A percentile compares a stretch with the other conserved stretches of the same genome.
phyloP scores from a whole-genome alignment of 2,329 filamentous ascomycete genomes.

The Fulvia fulva region DNA sequence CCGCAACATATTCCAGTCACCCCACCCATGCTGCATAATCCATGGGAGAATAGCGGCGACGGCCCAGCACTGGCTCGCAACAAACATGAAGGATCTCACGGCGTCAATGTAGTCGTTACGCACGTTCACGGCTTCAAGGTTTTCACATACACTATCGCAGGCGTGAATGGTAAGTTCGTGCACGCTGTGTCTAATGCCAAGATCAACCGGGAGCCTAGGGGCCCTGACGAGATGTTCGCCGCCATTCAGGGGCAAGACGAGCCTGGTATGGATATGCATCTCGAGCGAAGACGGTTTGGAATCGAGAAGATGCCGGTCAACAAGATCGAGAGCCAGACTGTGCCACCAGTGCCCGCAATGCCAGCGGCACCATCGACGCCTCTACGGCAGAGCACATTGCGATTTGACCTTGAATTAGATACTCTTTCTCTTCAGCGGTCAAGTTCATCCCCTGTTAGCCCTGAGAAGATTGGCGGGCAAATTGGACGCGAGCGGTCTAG shows the following conservation, averaged over 20 bases:
- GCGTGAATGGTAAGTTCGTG: conserved; percentile 43
- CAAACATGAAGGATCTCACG: conserved; percentile 27
- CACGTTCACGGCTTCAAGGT: conserved; percentile 42
- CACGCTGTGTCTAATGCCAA: conserved; percentile 55
- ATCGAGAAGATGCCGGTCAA: conserved; percentile 18
- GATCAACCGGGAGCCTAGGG: conserved; percentile 50
- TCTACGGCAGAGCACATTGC: not conserved
- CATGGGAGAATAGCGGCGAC: conserved; percentile 28
- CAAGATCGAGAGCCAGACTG: conserved; percentile 4
- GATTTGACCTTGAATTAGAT: not conserved
- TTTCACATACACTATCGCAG: conserved; percentile 46
- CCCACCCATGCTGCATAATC: conserved; percentile 23
- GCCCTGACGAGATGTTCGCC: conserved; percentile 60
- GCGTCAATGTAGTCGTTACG: conserved; percentile 33
- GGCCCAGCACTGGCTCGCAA: conserved; percentile 27
- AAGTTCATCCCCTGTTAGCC: not conserved
- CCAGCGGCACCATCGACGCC: not conserved
- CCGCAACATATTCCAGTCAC: conserved; percentile 26
- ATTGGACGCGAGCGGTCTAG: not conserved
- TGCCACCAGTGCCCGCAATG: not conserved
- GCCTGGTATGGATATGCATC: conserved; percentile 35
- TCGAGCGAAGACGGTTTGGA: conserved; percentile 30
- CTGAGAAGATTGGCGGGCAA: not conserved
- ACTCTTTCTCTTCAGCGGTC: not conserved
- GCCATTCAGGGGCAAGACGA: conserved; percentile 36